Evolutionary conservation across 768 basidiomycete genomes (phyloP).

Genomic region (Leucogyrophana mollusca): DNA sequence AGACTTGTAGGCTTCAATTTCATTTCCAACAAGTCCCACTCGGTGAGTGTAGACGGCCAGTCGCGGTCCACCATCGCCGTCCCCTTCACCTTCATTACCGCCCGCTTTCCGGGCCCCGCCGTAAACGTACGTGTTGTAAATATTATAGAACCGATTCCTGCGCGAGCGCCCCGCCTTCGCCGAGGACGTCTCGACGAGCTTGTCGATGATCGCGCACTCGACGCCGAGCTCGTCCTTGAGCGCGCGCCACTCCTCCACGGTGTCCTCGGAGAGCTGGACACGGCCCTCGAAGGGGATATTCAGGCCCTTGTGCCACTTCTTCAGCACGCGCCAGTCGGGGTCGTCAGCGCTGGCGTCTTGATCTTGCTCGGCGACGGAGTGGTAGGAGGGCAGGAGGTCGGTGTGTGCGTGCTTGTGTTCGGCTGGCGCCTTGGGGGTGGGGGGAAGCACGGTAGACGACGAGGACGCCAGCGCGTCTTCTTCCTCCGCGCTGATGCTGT

Average conservation of each 20-base stretch:
- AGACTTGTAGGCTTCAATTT: too few relatives aligned
- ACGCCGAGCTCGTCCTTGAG: conserved; percentile 79
- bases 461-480: conserved; percentile 59
- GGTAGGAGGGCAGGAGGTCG: conserved; percentile 79
- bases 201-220: conserved; percentile 75
- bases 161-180: too few relatives aligned
- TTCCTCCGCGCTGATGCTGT: conserved; percentile 24
- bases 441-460: conserved; percentile 69
- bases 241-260: conserved; percentile 76
- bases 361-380: conserved; percentile 45
- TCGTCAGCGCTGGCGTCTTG: conserved; percentile 48
- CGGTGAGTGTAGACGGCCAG: too few relatives aligned
- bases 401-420: conserved; percentile 18
- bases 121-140: conserved; percentile 75
- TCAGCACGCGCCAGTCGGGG: too few relatives aligned
- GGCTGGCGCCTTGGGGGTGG: conserved; percentile 55
- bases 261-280: conserved; percentile 42
- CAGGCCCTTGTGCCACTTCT: conserved; percentile 70
- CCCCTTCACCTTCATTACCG: conserved; percentile 5
- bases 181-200: conserved; percentile 60
- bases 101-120: conserved; percentile 39
- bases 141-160: conserved; percentile 72
- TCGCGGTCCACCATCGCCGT: too few relatives aligned
- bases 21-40: too few relatives aligned
- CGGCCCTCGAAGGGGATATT: conserved; percentile 34